Evolutionary conservation across 345 rosid species (phyloP).

Genomic region (Populus deltoides): DNA sequence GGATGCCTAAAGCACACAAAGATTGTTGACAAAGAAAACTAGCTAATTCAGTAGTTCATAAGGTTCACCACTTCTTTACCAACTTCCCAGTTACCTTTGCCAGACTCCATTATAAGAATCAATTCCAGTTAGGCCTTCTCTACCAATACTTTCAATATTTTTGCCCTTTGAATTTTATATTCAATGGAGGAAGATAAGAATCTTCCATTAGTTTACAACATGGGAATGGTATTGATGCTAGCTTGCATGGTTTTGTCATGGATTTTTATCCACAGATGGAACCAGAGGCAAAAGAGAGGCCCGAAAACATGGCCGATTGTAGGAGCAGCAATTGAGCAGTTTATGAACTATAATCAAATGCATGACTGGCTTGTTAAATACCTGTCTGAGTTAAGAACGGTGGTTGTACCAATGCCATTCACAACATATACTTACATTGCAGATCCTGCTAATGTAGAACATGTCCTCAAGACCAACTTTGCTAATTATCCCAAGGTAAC

Average conservation of each 20-base stretch:
- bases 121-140: background rate
- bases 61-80: constrained; percentile 18
- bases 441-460: constrained; percentile 85
- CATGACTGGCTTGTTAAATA: constrained; percentile 88
- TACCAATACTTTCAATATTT: background rate
- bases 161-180: no score
- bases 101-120: constrained; percentile 23
- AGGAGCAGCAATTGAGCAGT: constrained; percentile 86
- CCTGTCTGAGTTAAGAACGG: constrained; percentile 56
- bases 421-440: constrained; percentile 88
- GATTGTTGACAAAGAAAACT: constrained; percentile 33
- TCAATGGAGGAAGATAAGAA: constrained; percentile 18
- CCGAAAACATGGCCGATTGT: constrained; percentile 94
- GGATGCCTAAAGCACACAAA: constrained; percentile 24
- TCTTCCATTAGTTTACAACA: constrained; percentile 14
- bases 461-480: constrained; percentile 83
- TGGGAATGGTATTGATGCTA: constrained; percentile 36
- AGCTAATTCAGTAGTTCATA: constrained; percentile 26
- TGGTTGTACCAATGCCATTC: constrained; percentile 87
- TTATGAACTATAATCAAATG: constrained; percentile 73
- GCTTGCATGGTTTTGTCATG: constrained; percentile 54
- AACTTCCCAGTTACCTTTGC: constrained; percentile 11
- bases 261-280: constrained; percentile 71
- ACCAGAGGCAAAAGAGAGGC: constrained; percentile 62
- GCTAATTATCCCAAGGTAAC: constrained; percentile 85